Base-by-base conservation (phyloP, 176 grass and related monocot genomes). In the Avena atlantica region DNA sequence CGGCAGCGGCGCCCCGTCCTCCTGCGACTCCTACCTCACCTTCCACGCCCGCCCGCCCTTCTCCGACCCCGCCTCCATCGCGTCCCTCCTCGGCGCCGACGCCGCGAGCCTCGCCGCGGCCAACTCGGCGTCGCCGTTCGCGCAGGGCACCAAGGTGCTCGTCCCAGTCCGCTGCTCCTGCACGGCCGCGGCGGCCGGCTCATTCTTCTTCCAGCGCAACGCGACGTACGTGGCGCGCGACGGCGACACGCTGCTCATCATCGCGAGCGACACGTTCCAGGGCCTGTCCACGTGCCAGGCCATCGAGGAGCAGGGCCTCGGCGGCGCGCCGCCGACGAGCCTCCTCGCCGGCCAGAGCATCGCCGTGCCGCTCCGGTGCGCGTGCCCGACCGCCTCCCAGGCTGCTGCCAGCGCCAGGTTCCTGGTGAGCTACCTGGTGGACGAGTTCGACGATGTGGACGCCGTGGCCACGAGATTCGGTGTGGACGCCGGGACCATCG, bases 281-380 rank as follows among this genome's bases (percentile, higher is more conserved):
- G 88, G 88, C 52, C 78, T 94, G 15, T 79, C 95, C 34, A 88
- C 92, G 13, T 97, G 95, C 89, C 92, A 97, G 86, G 88, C 95
- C 29, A 19, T 94, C 8, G 23, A 45, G 47, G 73, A 87, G 29
- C 90, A 92, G 84, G 88, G 10, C 20, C 84, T 86, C 11, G 25
- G 29, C 21, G 68, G 74, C 27, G 83, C 76, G 56, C 9, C 81
- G 15, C 19, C 75, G 37, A 13, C 29, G 14, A 20, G 7, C n/a
- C 66, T 94, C n/a, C 0, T 14, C 1, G 4, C 58, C 0, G 81
- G 83, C 2, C 14, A 79, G 76, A 0, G 2, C 0, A 12, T 74
- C 70, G 15, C 72, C 21, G 72, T 75, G 72, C 92, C 93, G 78
- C 90, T 97, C 13, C 88, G 95, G 55, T 97, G 92, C 79, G 95